These are phyloP conservation scores for Glonium stellatum DNA, from an alignment of 495 filamentous ascomycete genomes.

Conservation along the genomic window DNA sequence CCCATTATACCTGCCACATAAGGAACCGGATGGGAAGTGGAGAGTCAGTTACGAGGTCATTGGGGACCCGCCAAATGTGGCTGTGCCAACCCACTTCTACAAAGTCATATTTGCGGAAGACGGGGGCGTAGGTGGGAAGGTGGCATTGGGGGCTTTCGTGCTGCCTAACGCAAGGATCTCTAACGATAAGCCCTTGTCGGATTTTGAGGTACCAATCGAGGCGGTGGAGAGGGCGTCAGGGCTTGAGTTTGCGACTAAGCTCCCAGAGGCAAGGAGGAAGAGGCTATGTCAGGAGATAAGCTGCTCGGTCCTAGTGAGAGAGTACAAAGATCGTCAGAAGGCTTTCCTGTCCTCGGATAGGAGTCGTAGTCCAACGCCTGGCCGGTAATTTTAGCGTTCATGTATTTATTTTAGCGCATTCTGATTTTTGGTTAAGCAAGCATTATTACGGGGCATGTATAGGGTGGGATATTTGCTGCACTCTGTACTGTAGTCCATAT, in stretches of 20 bases:
- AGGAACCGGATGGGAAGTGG: constrained; percentile 84
- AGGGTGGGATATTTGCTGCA: background rate
- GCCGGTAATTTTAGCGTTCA: background rate
- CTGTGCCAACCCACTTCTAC: constrained; percentile 97
- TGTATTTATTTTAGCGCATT: background rate
- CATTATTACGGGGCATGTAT: background rate
- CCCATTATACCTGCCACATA: constrained; percentile 80
- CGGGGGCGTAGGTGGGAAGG: constrained; percentile 60
- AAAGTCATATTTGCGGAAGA: constrained; percentile 97
- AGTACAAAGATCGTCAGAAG: constrained; percentile 60
- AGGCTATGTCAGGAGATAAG: constrained; percentile 77
- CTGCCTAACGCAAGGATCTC: constrained; percentile 86
- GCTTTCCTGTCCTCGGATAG: constrained; percentile 33
- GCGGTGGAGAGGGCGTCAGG: constrained; percentile 86
- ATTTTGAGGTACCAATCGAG: constrained; percentile 93
- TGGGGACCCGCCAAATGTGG: constrained; percentile 84
- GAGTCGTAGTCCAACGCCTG: background rate
- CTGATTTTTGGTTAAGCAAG: background rate
- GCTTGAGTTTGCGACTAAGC: constrained; percentile 75
- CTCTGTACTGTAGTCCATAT: background rate
- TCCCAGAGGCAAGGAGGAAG: constrained; percentile 66
- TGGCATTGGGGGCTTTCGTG: constrained; percentile 90
- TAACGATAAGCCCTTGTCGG: constrained; percentile 72
- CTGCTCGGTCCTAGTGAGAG: constrained; percentile 72
- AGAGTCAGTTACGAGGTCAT: constrained; percentile 96